Percentiles rank a stretch among this genome's conserved stretches.
Conservation (phyloP, 768 basidiomycete species). For the Lactarius quietus region DNA sequence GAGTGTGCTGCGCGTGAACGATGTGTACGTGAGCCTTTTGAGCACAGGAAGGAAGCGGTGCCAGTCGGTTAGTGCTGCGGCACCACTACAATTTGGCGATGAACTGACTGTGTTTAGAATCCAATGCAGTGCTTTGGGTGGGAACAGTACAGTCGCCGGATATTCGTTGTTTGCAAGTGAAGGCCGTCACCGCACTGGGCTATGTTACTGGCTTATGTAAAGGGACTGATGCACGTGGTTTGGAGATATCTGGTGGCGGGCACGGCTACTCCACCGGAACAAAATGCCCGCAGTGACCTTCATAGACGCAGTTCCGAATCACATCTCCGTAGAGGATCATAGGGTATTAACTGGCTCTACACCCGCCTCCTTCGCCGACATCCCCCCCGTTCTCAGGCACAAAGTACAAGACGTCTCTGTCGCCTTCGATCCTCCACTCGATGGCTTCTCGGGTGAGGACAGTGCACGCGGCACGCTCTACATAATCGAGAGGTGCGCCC, state of each 20-base stretch:
- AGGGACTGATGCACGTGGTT: background rate
- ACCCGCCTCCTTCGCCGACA: conserved; percentile 77
- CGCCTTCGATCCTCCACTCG: conserved; percentile 62
- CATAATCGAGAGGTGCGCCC: conserved; percentile 73
- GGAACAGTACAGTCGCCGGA: background rate
- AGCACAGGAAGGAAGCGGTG: conserved; percentile 2
- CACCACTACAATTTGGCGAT: background rate
- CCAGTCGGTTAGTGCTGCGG: background rate
- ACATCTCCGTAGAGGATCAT: conserved; percentile 65
- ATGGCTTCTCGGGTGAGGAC: conserved; percentile 53
- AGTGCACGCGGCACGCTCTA: conserved; percentile 65
- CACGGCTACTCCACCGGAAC: background rate
- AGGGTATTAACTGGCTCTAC: conserved; percentile 66
- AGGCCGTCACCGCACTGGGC: background rate
- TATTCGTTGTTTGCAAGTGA: background rate
- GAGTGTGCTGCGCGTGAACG: background rate
- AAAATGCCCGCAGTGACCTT: conserved; percentile 34
- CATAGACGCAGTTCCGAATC: conserved; percentile 42
- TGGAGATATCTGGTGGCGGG: background rate
- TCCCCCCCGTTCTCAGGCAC: conserved; percentile 78
- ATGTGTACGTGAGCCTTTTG: conserved; percentile 4
- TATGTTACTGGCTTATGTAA: background rate
- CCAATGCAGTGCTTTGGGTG: conserved; percentile 1
- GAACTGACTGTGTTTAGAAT: background rate
- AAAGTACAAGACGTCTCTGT: conserved; percentile 68